Evolutionary conservation across 306 rosid species (phyloP), one percentile per base, ranked within the genome.

Genomic region (Gastrolobium villosum): DNA sequence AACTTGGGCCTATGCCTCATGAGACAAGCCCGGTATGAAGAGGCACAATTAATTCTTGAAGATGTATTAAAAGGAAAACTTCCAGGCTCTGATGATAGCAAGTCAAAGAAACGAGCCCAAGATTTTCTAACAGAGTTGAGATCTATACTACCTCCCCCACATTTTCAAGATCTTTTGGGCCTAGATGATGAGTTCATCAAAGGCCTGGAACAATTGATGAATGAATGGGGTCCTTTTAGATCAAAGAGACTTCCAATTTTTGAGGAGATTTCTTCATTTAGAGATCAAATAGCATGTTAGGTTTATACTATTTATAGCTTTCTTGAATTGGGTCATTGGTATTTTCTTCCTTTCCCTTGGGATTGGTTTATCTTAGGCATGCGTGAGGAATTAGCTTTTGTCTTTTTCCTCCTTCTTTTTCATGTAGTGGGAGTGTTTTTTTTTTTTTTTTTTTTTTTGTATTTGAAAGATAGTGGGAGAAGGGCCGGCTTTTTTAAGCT

Each of bases 221-320:
- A 79, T 76, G 83, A 87, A 54, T 87, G 97, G 96, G 77, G 85
- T 26, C 91, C 95, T 34, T 28, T 87, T 64, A 86, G 97, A 76
- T 87, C 97, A 30, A 90, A 86, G 88, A 89, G 99, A 83, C 95
- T 94, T 71, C 97, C 99, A 11, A 87, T 94, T 69, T 94, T 94
- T 82, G 99, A 94, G 82, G 97, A 94, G 83, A 94, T 94, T 56
- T 90, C 97, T 72, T 72, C 97, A 10, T 87, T 86, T 66, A 87
- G 97, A 81, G 90, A 92, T 79, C 99, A 92, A 53, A 70, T 94
- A 79, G 99, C 99, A 45, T 92, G 99, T 85, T 94, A 79, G 87
- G 49, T 13, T 50, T 41, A 4, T 11, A 31, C 10, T 30, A 67
- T 60, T 13, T 10, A 52, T 37, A 48, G 39, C 2, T 72, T 54